Conservation (phyloP, 768 basidiomycete genomes). For the Suillus occidentalis region DNA sequence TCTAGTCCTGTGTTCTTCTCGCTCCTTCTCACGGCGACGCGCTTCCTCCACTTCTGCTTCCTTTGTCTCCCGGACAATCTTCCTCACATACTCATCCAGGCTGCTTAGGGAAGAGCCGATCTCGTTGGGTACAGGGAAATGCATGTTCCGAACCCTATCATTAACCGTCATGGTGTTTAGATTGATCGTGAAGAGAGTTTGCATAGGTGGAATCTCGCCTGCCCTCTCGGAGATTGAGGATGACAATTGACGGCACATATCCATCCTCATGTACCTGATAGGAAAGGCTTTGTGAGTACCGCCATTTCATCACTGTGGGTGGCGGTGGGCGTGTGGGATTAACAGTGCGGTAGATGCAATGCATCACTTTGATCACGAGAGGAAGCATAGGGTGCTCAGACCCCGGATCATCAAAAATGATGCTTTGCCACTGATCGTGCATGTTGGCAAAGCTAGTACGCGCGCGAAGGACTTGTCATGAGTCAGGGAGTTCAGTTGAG, state of each 20-base stretch:
- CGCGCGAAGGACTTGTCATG: not conserved
- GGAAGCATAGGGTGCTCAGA: conserved; percentile 9
- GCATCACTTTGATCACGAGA: not conserved
- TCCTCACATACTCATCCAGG: not conserved
- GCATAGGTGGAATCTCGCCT: not conserved
- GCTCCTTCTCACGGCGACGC: not conserved
- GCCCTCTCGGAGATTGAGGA: conserved; percentile 10
- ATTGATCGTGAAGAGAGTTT: conserved; percentile 11
- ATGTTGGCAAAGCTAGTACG: not conserved
- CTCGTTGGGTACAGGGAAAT: conserved; percentile 4
- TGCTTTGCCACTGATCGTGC: conserved; percentile 20
- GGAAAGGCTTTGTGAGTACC: conserved; percentile 6
- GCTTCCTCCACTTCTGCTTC: not conserved
- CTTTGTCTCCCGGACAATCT: not conserved
- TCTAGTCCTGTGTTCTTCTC: not conserved
- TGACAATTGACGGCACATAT: conserved; percentile 6
- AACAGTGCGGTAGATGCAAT: not conserved
- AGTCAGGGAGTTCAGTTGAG: not conserved
- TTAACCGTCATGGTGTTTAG: conserved; percentile 4
- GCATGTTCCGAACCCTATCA: not conserved
- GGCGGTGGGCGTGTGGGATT: not conserved
- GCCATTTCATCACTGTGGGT: not conserved
- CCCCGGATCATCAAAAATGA: conserved; percentile 14
- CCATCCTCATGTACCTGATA: not conserved
- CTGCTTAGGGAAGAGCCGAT: not conserved